Evolutionary conservation across 441 rosid genomes (phyloP).

Genomic region (Syzygium malaccense): DNA sequence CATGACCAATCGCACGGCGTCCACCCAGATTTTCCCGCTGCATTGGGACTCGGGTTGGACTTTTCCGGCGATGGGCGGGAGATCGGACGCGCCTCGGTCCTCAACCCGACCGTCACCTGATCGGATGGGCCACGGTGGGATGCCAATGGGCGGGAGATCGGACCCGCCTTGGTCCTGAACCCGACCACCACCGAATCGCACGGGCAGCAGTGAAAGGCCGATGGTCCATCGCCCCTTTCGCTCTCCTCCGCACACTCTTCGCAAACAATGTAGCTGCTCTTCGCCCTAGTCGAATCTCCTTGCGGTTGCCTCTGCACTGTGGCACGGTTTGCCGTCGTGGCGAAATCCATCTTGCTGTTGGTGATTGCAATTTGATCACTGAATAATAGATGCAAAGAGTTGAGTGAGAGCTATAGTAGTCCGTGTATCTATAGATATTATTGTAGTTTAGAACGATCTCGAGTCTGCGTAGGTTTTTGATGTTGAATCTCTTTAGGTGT

Average conservation of each 20-base stretch:
- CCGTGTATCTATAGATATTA: accelerated
- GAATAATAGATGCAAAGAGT: not conserved
- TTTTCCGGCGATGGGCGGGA: not conserved
- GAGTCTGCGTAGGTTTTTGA: not conserved
- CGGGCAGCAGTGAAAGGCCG: not conserved
- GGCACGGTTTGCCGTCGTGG: accelerated
- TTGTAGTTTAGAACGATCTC: not conserved
- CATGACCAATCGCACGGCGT: not conserved
- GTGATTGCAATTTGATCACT: not conserved
- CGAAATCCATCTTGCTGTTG: not conserved
- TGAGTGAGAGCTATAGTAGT: accelerated
- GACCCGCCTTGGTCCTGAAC: not conserved
- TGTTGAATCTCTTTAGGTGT: not conserved
- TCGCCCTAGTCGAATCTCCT: not conserved
- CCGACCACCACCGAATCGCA: not conserved
- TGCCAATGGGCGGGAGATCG: not conserved
- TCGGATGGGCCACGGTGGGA: not conserved
- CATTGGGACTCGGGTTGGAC: not conserved
- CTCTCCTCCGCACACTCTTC: not conserved
- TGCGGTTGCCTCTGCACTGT: accelerated
- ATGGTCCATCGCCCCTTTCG: not conserved
- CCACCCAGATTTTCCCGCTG: not conserved
- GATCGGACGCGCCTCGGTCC: not conserved
- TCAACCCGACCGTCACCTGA: not conserved
- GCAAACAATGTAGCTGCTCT: not conserved